Evolutionary conservation across 257 asterid genomes (phyloP).

Genomic region (Prunella vulgaris): DNA sequence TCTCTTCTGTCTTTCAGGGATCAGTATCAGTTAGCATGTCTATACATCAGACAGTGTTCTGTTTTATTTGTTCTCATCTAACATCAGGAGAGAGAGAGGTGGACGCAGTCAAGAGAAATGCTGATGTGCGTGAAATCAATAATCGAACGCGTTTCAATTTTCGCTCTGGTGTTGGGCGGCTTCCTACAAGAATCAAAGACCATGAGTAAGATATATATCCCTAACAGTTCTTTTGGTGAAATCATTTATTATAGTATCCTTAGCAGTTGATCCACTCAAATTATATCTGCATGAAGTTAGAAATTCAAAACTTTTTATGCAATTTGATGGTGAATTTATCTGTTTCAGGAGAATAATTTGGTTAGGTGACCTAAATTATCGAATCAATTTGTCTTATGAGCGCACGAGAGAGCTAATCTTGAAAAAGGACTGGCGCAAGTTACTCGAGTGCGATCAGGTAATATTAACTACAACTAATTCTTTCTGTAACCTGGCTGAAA

Average conservation of each 20-base stretch:
- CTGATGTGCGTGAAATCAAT: slow-evolving; percentile 79
- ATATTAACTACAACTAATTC: not conserved
- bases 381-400: slow-evolving; percentile 76
- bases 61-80: slow-evolving; percentile 79
- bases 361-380: slow-evolving; percentile 94
- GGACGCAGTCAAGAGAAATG: slow-evolving; percentile 75
- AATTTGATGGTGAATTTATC: not conserved
- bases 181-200: slow-evolving; percentile 70
- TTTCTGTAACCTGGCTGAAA: not conserved
- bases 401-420: slow-evolving; percentile 64
- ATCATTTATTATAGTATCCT: not conserved
- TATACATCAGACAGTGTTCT: slow-evolving; percentile 84
- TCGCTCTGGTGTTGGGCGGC: slow-evolving; percentile 43
- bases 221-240: not conserved
- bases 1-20: slow-evolving; percentile 53
- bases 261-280: slow-evolving; percentile 1
- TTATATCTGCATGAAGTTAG: not conserved
- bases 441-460: slow-evolving; percentile 78
- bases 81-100: slow-evolving; percentile 84
- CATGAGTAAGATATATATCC: slow-evolving; percentile 71
- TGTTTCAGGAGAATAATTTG: slow-evolving; percentile 82
- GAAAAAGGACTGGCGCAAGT: slow-evolving; percentile 62
- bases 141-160: slow-evolving; percentile 75
- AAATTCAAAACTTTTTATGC: not conserved
- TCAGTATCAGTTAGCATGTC: slow-evolving; percentile 95